Percentiles rank a stretch among this genome's conserved stretches.
phyloP scores from a whole-genome alignment of 2,329 filamentous ascomycete genomes.

The Microcyclospora pomicola region DNA sequence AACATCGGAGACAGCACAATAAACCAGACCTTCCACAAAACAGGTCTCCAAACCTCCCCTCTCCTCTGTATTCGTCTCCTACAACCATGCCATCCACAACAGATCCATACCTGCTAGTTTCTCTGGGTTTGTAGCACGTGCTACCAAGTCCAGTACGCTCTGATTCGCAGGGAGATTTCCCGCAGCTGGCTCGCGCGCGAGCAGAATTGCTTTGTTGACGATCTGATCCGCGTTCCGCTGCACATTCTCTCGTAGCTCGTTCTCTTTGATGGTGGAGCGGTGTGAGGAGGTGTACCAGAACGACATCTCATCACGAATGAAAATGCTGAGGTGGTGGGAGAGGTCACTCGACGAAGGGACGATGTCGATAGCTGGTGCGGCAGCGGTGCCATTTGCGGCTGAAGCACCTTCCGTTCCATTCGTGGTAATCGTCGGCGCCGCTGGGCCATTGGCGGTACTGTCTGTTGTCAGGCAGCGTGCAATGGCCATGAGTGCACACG shows the following conservation, averaged over 20 bases:
- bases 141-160: conserved; percentile 87
- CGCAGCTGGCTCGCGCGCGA: conserved; percentile 56
- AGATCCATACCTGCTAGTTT: conserved; percentile 80
- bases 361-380: conserved; percentile 1
- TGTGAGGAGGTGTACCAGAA: conserved; percentile 86
- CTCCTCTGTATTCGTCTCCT: conserved; percentile 8
- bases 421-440: conserved; percentile 27
- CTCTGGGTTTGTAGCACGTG: conserved; percentile 83
- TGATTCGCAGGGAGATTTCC: conserved; percentile 81
- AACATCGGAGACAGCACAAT: no score
- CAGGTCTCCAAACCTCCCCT: no score
- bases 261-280: conserved; percentile 48
- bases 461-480: conserved; percentile 86
- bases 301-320: conserved; percentile 95
- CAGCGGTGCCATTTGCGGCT: conserved; percentile 3
- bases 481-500: conserved; percentile 91
- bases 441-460: conserved; percentile 11
- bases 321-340: conserved; percentile 87
- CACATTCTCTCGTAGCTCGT: conserved; percentile 63
- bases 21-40: no score
- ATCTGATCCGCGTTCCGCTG: conserved; percentile 80
- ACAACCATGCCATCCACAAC: conserved; percentile 95
- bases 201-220: conserved; percentile 73
- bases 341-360: conserved; percentile 44
- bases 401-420: neutral